phyloP scores from a whole-genome alignment of 2,329 filamentous ascomycete species.

The Hypocreales sp. region DNA sequence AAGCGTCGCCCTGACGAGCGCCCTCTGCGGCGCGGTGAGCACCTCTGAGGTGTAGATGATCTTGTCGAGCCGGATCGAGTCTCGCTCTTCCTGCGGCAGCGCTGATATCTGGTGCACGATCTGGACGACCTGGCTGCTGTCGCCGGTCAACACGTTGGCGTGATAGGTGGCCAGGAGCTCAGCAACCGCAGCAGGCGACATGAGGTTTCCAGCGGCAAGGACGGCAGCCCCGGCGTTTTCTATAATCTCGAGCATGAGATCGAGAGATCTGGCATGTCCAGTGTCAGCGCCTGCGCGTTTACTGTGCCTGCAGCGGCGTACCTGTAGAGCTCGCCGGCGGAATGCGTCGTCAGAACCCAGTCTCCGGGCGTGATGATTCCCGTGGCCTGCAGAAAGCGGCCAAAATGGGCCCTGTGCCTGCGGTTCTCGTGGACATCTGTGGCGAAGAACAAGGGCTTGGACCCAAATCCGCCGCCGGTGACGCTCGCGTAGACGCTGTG shows the following conservation, averaged over 20 bases:
- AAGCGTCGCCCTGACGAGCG: constrained; percentile 14
- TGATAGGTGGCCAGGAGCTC: constrained; percentile 14
- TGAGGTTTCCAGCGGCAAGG: constrained; percentile 17
- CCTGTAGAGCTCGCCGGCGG: constrained; percentile 21
- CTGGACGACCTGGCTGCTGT: constrained; percentile 21
- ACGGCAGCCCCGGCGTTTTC: constrained; percentile 25
- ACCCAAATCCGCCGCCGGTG: constrained; percentile 22
- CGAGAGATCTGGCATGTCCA: constrained; percentile 13
- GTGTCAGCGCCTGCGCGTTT: constrained; percentile 1
- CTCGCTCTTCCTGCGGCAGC: constrained; percentile 6
- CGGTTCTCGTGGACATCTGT: constrained; percentile 25
- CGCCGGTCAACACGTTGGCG: constrained; percentile 21
- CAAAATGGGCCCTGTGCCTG: constrained; percentile 18
- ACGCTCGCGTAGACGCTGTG: constrained; percentile 20
- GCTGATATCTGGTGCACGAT: constrained; percentile 19
- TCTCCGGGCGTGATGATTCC: constrained; percentile 18
- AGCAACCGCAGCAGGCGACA: constrained; percentile 10
- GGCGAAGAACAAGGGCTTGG: constrained; percentile 20
- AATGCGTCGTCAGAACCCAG: constrained; percentile 23
- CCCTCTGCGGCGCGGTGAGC: constrained; percentile 16
- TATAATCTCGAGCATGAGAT: constrained; percentile 21
- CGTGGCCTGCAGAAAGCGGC: constrained; percentile 13
- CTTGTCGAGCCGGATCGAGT: constrained; percentile 18
- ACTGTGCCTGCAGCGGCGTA: constrained; percentile 3
- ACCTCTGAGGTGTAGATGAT: constrained; percentile 28